Percentiles rank a stretch among this genome's conserved stretches.
Conservation (phyloP, 164 flowering plant genomes). For the Houttuynia cordata region DNA sequence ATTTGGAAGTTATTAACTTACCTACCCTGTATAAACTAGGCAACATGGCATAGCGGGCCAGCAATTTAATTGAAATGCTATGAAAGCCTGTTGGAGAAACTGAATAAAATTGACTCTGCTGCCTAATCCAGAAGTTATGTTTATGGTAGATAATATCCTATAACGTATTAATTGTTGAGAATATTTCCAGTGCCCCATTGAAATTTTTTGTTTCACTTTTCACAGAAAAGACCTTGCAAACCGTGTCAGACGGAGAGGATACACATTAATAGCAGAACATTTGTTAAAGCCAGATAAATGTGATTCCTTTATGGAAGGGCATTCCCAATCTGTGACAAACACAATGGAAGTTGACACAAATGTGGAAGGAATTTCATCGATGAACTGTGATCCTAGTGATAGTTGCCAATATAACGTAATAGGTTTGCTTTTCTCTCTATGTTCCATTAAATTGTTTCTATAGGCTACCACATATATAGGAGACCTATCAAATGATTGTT, state of each 20-base stretch:
- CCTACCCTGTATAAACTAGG: too few species aligned
- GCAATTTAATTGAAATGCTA: too few species aligned
- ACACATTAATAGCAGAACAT: not conserved
- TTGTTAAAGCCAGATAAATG: not conserved
- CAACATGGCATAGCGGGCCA: too few species aligned
- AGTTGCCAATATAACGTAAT: too few species aligned
- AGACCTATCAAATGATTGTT: too few species aligned
- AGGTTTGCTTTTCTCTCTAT: too few species aligned
- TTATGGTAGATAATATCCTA: not conserved
- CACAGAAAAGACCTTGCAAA: not conserved
- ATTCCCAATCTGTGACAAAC: not conserved
- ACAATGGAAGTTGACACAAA: not conserved
- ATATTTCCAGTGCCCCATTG: not conserved
- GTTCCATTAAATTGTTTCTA: too few species aligned
- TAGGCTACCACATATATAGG: too few species aligned
- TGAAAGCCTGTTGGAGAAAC: too few species aligned
- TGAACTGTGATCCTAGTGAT: not conserved
- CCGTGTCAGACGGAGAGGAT: not conserved
- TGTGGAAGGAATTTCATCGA: not conserved
- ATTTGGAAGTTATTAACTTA: too few species aligned
- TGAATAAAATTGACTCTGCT: too few species aligned
- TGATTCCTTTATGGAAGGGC: not conserved
- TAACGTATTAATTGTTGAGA: not conserved
- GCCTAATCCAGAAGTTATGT: not conserved
- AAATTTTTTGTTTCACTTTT: too few species aligned